phyloP scores from a whole-genome alignment of 768 basidiomycete species.

The Phlebiopsis flavidoalba region DNA sequence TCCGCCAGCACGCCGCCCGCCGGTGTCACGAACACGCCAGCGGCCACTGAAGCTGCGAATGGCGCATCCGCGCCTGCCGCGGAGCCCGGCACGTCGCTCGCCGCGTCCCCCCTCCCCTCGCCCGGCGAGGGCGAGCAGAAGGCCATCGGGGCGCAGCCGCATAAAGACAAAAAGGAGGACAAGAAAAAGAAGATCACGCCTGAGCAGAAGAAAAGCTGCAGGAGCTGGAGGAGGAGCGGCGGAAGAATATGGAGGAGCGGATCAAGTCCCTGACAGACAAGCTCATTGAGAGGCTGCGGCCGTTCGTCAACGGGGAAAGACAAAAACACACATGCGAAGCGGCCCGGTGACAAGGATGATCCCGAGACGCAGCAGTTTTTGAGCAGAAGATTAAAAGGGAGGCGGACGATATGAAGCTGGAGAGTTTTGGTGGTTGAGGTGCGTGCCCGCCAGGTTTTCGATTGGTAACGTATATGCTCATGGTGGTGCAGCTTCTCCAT shows the following conservation, averaged over 20 bases:
- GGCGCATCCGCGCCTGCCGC: not conserved
- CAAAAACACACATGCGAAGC: constrained; percentile 81
- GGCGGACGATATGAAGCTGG: constrained; percentile 92
- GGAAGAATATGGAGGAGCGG: constrained; percentile 74
- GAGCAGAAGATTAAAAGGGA: constrained; percentile 74
- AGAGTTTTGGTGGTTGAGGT: constrained; percentile 98
- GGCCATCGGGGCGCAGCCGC: constrained; percentile 10
- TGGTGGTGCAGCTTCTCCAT: constrained; percentile 62
- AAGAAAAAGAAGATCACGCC: constrained; percentile 55
- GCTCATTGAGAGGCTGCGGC: constrained; percentile 78
- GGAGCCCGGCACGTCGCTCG: not conserved
- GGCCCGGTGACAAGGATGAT: constrained; percentile 76
- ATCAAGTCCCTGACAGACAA: constrained; percentile 72
- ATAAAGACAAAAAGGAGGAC: constrained; percentile 37
- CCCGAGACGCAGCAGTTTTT: constrained; percentile 77
- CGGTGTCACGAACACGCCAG: constrained; percentile 14
- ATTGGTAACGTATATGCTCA: constrained; percentile 71
- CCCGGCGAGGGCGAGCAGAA: constrained; percentile 8
- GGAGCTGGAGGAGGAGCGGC: constrained; percentile 76
- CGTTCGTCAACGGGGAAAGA: no score
- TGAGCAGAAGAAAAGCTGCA: constrained; percentile 84
- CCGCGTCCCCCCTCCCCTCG: not conserved
- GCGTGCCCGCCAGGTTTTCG: constrained; percentile 18
- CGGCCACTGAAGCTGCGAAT: not conserved
- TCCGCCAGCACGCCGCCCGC: constrained; percentile 17